A percentile compares a stretch with the other conserved stretches of the same genome.
These are phyloP conservation scores for Tetracladium marchalianum DNA, from an alignment of 495 filamentous ascomycete genomes.

Conservation along the genomic window DNA sequence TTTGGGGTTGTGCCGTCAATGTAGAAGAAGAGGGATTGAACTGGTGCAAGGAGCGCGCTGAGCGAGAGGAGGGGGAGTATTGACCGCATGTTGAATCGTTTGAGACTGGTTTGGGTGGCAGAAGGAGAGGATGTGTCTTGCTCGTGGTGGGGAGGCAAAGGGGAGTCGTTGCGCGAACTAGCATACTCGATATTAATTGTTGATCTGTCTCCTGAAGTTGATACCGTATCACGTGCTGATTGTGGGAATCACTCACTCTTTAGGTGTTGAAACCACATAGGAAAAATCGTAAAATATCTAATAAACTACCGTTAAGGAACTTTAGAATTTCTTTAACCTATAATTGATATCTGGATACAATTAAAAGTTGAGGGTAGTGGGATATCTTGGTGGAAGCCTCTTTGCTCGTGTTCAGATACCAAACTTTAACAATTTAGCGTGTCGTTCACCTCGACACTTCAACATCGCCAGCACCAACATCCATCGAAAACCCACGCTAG, in stretches of 20 bases:
- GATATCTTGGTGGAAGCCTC: too few relatives aligned
- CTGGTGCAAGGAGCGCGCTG: slow-evolving; percentile 40
- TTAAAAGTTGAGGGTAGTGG: too few relatives aligned
- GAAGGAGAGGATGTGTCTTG: background rate
- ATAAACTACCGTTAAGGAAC: too few relatives aligned
- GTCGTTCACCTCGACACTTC: background rate
- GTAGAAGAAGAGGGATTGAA: slow-evolving; percentile 89
- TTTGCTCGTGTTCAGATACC: too few relatives aligned
- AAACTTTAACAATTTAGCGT: background rate
- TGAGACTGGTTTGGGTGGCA: background rate
- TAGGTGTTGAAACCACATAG: too few relatives aligned
- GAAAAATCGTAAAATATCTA: too few relatives aligned
- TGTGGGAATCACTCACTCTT: background rate
- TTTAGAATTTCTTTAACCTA: too few relatives aligned
- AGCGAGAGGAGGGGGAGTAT: slow-evolving; percentile 40
- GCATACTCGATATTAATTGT: background rate
- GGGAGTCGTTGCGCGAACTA: slow-evolving; percentile 8
- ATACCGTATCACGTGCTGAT: background rate
- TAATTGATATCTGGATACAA: too few relatives aligned
- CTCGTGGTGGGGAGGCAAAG: slow-evolving; percentile 6
- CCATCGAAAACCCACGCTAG: background rate
- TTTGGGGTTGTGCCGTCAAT: slow-evolving; percentile 72
- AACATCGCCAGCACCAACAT: background rate
- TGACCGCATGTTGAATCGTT: slow-evolving; percentile 31
- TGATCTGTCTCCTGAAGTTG: too few relatives aligned